Conservation (phyloP, 73 alveolate genomes). For the Paramecium caudatum region DNA sequence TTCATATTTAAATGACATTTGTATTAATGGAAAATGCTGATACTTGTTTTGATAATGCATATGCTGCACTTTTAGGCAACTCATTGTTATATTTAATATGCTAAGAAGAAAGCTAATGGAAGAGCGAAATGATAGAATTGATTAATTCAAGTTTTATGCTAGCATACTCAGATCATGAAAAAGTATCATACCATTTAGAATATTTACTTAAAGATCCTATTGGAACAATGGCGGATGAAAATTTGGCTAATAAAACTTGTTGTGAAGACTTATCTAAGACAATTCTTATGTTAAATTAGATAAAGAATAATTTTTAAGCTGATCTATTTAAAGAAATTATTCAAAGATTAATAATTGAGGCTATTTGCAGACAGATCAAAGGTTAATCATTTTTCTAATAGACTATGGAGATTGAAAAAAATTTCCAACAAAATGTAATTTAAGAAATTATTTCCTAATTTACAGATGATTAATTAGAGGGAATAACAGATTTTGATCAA, state of each 20-base stretch:
- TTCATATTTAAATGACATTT: slow-evolving; percentile 71
- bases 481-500: background rate
- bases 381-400: background rate
- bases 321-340: background rate
- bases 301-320: background rate
- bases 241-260: background rate
- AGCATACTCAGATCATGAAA: background rate
- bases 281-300: background rate
- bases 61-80: slow-evolving; percentile 65
- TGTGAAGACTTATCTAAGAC: slow-evolving; percentile 42
- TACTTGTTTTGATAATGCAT: slow-evolving; percentile 71
- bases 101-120: slow-evolving; percentile 63
- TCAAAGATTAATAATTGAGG: background rate
- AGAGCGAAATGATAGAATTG: slow-evolving; percentile 52
- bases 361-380: background rate
- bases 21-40: slow-evolving; percentile 72
- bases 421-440: background rate
- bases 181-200: background rate
- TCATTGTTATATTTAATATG: slow-evolving; percentile 55
- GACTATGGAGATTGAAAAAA: background rate
- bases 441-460: background rate
- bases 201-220: background rate
- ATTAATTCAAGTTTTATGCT: slow-evolving; percentile 40
- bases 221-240: slow-evolving; percentile 48
- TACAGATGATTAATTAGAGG: background rate